Base-by-base conservation (phyloP, 371 early-diverging fungal genomes). In the Rhizomucor pusillus region DNA sequence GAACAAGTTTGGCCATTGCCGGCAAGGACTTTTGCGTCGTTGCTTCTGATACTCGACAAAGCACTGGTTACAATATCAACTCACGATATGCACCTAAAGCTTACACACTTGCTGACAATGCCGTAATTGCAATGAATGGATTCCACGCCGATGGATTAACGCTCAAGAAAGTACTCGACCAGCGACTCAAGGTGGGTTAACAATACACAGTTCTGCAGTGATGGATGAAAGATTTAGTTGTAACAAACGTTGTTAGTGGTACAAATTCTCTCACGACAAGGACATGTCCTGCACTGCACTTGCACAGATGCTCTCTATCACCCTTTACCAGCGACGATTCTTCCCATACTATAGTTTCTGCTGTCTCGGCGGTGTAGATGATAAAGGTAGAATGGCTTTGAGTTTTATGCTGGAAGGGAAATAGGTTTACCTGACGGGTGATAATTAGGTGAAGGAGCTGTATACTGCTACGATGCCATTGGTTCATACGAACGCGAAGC, bases 281-380 rank as follows among this genome's bases (percentile, higher is more conserved):
- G 75, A 72, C 20, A 96, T 99, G 89, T 82, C 86, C 47, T 81
- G 85, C 3, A 77, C 82, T 23, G 94, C 94, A 3, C 67, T 96
- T 44, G 99, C 99, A 18, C 99, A 98, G 75, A 85, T 97, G 89
- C 77, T 98, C 12, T 90, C 93, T 16, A 95, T 90, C 57, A 92
- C 94, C 47, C 73, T 99, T 40, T 99, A 99, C 69, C 80, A 79
- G 57, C 89, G 88, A 65, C 89, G 99, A 39, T 99, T 99, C 79
- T 99, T 99, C 87, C 99, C 99, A 1, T 99, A 97, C 81, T 99
- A 96, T 65, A 86, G 89, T 54, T 96, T 89, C 80, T 90, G 89
- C 71, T 82, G 90, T 34, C 59, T 99, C 43, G 94, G 92, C 12
- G 99, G 99, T 43, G 67, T 99, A 23, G 97, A 98, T 63, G 82